Percentiles rank a stretch among this genome's conserved stretches.
phyloP scores from a whole-genome alignment of 805 yeast species.

The Lachancea dasiensis region DNA sequence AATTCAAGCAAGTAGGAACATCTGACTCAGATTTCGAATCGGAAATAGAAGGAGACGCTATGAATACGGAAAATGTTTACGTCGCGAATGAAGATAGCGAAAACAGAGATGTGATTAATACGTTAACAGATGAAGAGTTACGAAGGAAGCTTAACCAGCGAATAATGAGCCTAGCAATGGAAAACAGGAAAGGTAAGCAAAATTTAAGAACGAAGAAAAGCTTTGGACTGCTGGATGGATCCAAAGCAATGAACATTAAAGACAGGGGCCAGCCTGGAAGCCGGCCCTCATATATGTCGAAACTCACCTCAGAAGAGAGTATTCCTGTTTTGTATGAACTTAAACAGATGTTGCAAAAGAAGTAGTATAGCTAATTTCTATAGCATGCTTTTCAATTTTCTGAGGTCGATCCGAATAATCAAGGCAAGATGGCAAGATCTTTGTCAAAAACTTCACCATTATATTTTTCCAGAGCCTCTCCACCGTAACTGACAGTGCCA shows the following conservation, averaged over 20 bases:
- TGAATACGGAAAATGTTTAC: conserved; percentile 4
- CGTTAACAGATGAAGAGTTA: conserved; percentile 27
- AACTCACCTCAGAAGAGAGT: conserved; percentile 26
- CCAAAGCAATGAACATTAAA: conserved; percentile 8
- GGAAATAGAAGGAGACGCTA: conserved; percentile 10
- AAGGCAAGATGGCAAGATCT: conserved; percentile 10
- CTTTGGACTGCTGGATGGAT: conserved; percentile 22
- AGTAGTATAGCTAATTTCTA: background rate
- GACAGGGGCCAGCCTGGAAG: conserved; percentile 6
- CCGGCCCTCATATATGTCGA: conserved; percentile 17
- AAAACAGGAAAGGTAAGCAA: conserved; percentile 27
- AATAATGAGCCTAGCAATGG: conserved; percentile 25
- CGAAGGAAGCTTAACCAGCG: conserved; percentile 25
- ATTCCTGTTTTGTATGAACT: conserved; percentile 30
- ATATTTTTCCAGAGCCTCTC: conserved; percentile 60
- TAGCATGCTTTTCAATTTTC: background rate
- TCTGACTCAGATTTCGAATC: conserved; percentile 15
- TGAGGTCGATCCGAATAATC: background rate
- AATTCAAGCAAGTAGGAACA: conserved; percentile 13
- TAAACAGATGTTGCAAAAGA: conserved; percentile 18
- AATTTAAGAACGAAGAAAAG: conserved; percentile 28
- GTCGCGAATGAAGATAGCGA: conserved; percentile 6
- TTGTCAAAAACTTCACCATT: conserved; percentile 39
- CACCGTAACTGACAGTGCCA: conserved; percentile 67
- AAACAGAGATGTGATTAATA: conserved; percentile 9